These are phyloP conservation scores for Spirogloea muscicola DNA, from an alignment of 139 green algal species.

Conservation along the genomic window DNA sequence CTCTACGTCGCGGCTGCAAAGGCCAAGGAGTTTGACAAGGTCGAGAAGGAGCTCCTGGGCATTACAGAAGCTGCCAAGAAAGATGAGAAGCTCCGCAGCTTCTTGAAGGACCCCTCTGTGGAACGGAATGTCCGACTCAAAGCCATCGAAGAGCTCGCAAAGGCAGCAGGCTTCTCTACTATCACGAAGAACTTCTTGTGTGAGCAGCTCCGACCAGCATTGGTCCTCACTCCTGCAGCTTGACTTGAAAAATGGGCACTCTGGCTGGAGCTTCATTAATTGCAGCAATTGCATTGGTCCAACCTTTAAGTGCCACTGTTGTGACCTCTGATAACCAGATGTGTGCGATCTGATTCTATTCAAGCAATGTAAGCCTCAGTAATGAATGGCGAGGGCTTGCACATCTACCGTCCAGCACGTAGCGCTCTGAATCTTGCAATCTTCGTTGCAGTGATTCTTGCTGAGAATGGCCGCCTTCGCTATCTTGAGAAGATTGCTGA, in stretches of 20 bases:
- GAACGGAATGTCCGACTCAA: not conserved
- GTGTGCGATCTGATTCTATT: too few species aligned
- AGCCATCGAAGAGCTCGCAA: slow-evolving; percentile 30
- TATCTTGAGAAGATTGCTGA: slow-evolving; percentile 55
- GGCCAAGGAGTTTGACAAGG: slow-evolving; percentile 20
- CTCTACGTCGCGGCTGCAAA: slow-evolving; percentile 42
- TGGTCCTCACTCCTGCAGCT: too few species aligned
- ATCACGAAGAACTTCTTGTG: slow-evolving; percentile 38
- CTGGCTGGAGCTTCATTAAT: too few species aligned
- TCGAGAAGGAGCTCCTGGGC: slow-evolving; percentile 25
- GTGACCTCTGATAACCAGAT: too few species aligned
- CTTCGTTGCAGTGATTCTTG: slow-evolving; percentile 56
- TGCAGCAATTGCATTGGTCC: too few species aligned
- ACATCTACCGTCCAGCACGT: too few species aligned
- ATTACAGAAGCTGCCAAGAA: not conserved
- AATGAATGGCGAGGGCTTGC: too few species aligned
- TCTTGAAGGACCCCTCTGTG: slow-evolving; percentile 29
- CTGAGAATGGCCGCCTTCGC: slow-evolving; percentile 65
- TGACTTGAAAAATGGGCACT: too few species aligned
- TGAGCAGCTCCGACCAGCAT: too few species aligned
- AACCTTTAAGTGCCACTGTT: too few species aligned
- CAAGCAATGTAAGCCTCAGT: too few species aligned
- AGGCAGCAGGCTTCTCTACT: not conserved
- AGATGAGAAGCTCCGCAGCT: slow-evolving; percentile 12
- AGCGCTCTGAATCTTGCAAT: too few species aligned